Evolutionary conservation across 225 moss, liverwort and hornwort genomes (phyloP).

Genomic region (Marchantia paleacea): DNA sequence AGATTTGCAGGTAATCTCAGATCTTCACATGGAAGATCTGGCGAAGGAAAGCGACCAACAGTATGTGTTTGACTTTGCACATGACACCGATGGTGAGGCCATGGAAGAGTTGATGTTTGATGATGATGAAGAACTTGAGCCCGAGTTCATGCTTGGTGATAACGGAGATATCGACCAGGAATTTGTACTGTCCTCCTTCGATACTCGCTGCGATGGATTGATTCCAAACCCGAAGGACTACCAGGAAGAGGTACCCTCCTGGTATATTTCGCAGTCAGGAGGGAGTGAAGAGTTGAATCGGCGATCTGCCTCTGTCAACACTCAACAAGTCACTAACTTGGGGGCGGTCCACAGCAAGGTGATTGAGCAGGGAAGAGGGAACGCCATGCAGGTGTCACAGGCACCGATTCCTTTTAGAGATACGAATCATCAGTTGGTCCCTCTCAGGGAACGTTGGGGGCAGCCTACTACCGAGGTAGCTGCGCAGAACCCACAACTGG

Average conservation of each 20-base stretch:
- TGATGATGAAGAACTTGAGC: constrained; percentile 5
- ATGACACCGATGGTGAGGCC: constrained; percentile 4
- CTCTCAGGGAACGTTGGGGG: not conserved
- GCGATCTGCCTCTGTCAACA: not conserved
- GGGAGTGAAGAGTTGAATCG: not conserved
- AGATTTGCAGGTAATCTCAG: not conserved
- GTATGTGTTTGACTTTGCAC: constrained; percentile 4
- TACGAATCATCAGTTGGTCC: not conserved
- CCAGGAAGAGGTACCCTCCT: constrained; percentile 17
- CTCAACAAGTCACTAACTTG: not conserved
- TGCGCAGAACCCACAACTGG: not conserved
- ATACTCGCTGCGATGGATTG: not conserved
- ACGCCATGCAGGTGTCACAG: not conserved
- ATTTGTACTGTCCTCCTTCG: not conserved
- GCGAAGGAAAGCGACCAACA: not conserved
- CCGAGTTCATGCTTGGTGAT: not conserved
- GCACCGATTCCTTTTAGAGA: too few species aligned
- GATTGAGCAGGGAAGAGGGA: constrained; percentile 2
- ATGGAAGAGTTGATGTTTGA: constrained; percentile 5
- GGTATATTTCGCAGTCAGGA: not conserved
- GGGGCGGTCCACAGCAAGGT: not conserved
- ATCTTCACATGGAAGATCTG: not conserved
- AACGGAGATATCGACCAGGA: not conserved
- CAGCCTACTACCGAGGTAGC: too few species aligned
- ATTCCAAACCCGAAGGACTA: not conserved